Conservation (phyloP, 106 monocot species). For the Ottelia alismoides region DNA sequence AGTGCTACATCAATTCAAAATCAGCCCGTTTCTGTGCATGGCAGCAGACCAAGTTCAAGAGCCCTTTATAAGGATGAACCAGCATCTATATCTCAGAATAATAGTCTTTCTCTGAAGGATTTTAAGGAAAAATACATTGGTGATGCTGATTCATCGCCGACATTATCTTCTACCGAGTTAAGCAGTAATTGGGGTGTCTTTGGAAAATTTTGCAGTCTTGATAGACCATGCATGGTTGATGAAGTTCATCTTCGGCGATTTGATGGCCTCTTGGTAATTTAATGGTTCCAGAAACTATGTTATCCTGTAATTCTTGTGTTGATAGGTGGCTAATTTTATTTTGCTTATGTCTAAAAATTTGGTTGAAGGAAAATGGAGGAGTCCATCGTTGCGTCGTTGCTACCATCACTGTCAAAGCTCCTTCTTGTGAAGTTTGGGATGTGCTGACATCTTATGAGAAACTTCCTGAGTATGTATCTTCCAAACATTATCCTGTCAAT, state of each 20-base stretch:
- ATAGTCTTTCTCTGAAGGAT: slow-evolving; percentile 4
- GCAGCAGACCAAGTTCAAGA: background rate
- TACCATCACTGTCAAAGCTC: slow-evolving; percentile 91
- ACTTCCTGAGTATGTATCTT: slow-evolving; percentile 84
- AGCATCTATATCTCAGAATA: slow-evolving; percentile 3
- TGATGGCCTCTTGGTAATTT: slow-evolving; percentile 85
- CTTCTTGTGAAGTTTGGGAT: slow-evolving; percentile 77
- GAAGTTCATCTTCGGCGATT: slow-evolving; percentile 96
- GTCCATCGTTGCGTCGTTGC: slow-evolving; percentile 81
- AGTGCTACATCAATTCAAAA: slow-evolving; percentile 5
- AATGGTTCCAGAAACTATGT: slow-evolving; percentile 13
- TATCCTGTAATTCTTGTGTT: slow-evolving; percentile 6
- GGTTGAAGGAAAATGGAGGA: slow-evolving; percentile 85
- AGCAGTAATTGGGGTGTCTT: slow-evolving; percentile 66
- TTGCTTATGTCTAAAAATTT: too few relatives aligned
- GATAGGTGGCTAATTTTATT: background rate
- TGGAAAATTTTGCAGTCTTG: slow-evolving; percentile 78
- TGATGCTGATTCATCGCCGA: slow-evolving; percentile 5
- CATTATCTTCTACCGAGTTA: slow-evolving; percentile 23
- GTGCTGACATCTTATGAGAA: slow-evolving; percentile 78
- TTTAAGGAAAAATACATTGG: slow-evolving; percentile 10
- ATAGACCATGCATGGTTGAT: slow-evolving; percentile 78
- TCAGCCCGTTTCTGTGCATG: background rate
- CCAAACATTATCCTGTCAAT: too few relatives aligned
- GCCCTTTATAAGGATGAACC: background rate